A percentile compares a stretch with the other conserved stretches of the same genome.
Evolutionary conservation across 345 rosid genomes (phyloP).

Genomic region (Brassica incana): DNA sequence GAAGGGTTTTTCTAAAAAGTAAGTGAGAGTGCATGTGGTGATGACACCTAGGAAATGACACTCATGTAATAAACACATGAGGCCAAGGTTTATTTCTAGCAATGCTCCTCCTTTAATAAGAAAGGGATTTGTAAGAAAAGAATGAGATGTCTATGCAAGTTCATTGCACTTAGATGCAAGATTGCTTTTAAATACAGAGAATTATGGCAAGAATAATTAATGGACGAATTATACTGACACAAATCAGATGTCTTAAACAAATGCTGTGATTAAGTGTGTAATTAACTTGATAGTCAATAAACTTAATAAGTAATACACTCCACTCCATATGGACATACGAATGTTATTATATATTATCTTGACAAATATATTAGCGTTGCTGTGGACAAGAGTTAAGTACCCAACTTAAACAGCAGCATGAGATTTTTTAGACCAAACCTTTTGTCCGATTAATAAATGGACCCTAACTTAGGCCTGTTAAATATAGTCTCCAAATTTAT

Average conservation of each 20-base stretch:
- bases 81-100: too few relatives aligned
- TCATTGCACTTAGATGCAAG: conserved; percentile 28
- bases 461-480: conserved; percentile 23
- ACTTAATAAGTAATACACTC: not conserved
- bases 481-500: not conserved
- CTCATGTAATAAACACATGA: too few relatives aligned
- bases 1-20: too few relatives aligned
- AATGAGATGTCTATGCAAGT: conserved; percentile 21
- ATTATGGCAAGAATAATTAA: conserved; percentile 25
- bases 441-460: conserved; percentile 7
- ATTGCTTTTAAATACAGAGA: conserved; percentile 29
- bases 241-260: conserved; percentile 33
- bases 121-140: not conserved
- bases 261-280: not conserved
- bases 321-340: not conserved
- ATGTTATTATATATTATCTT: conserved; percentile 9
- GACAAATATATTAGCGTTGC: not conserved
- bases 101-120: too few relatives aligned
- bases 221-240: conserved; percentile 27
- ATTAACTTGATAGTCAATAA: not conserved
- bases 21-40: too few relatives aligned
- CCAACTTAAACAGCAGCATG: not conserved
- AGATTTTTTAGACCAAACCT: not conserved
- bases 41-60: too few relatives aligned
- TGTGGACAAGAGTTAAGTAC: not conserved